phyloP scores from a whole-genome alignment of 495 filamentous ascomycete species.

The Stereocaulon alpinum region DNA sequence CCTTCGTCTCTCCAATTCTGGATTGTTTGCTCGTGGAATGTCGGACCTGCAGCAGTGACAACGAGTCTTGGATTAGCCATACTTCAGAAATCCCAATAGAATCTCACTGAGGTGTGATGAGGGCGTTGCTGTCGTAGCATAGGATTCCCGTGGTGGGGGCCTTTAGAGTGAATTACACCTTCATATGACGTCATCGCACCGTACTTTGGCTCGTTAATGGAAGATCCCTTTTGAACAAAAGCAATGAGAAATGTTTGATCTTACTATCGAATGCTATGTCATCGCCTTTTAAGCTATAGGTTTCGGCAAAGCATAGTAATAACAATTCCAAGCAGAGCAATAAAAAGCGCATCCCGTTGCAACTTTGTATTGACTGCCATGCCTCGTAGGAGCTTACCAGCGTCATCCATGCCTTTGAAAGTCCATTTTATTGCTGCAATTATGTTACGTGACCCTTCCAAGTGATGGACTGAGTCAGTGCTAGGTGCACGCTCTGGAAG shows the following conservation, averaged over 20 bases:
- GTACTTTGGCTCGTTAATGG: no score
- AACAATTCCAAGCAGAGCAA: not conserved
- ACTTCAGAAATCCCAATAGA: conserved; percentile 5
- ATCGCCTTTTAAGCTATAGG: not conserved
- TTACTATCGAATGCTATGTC: not conserved
- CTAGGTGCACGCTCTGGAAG: no score
- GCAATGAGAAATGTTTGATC: not conserved
- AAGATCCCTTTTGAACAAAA: no score
- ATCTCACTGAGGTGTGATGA: conserved; percentile 3
- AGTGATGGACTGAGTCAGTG: no score
- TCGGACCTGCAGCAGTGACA: conserved; percentile 49
- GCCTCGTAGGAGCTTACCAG: not conserved
- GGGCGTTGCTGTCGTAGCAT: not conserved
- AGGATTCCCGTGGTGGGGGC: no score
- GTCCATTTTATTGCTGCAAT: not conserved
- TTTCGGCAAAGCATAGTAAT: not conserved
- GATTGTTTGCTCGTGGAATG: conserved; percentile 49
- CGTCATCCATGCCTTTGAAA: not conserved
- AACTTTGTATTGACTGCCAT: not conserved
- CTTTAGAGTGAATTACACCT: no score
- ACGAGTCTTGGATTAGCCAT: conserved; percentile 43
- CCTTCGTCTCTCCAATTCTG: conserved; percentile 56
- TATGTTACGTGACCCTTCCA: not conserved
- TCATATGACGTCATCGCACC: no score
- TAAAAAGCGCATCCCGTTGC: not conserved